Evolutionary conservation across 106 monocot species (phyloP).

Genomic region (Narthecium ossifragum): DNA sequence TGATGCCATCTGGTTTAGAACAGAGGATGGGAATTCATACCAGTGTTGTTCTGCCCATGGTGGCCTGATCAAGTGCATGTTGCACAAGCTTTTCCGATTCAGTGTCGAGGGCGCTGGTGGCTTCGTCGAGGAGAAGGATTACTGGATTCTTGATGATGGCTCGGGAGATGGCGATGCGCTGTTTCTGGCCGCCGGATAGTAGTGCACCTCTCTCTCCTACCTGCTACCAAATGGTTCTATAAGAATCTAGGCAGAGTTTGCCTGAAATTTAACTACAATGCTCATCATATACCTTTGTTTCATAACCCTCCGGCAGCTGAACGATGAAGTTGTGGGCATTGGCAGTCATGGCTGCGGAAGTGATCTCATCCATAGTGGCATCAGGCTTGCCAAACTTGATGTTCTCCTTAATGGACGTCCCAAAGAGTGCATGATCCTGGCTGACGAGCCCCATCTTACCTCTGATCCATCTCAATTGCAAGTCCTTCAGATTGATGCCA

Average conservation of each 20-base stretch:
- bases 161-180: conserved; percentile 76
- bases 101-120: conserved; percentile 81
- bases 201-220: conserved; percentile 66
- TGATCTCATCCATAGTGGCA: conserved; percentile 55
- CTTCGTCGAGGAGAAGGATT: conserved; percentile 84
- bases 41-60: conserved; percentile 77
- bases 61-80: conserved; percentile 67
- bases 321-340: conserved; percentile 71
- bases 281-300: conserved; percentile 55
- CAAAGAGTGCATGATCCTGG: conserved; percentile 74
- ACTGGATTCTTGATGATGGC: conserved; percentile 70
- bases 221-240: conserved; percentile 20
- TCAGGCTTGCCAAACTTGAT: conserved; percentile 56
- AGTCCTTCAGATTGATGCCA: conserved; percentile 47
- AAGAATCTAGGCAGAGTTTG: background rate
- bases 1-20: too few relatives aligned
- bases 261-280: background rate
- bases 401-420: conserved; percentile 64
- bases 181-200: conserved; percentile 80
- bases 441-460: conserved; percentile 75
- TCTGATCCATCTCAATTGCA: conserved; percentile 59
- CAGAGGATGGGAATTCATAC: conserved; percentile 19
- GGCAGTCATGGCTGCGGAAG: conserved; percentile 58
- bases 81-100: conserved; percentile 82
- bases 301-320: conserved; percentile 69